Percentiles rank a stretch among this genome's conserved stretches.
phyloP scores from a whole-genome alignment of 768 basidiomycete species.

The Gelatoporia subvermispora region DNA sequence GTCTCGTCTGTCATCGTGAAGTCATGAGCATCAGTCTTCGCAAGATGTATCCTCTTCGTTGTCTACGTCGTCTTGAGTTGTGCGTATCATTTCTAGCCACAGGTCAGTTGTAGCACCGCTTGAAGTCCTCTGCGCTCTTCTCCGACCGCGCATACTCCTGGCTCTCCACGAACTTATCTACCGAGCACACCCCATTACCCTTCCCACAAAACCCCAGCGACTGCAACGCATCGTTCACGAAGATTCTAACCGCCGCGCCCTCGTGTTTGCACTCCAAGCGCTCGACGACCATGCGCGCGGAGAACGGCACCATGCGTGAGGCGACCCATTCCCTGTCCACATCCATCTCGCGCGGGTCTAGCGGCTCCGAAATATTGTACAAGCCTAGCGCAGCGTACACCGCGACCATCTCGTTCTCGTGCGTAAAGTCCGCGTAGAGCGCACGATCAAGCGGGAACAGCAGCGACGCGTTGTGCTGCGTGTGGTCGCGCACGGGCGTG shows the following conservation, averaged over 20 bases:
- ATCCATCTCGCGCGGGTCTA: constrained; percentile 6
- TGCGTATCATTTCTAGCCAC: too few species aligned
- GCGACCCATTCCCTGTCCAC: constrained; percentile 43
- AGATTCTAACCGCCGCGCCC: constrained; percentile 54
- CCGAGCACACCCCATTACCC: constrained; percentile 53
- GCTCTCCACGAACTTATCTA: constrained; percentile 64
- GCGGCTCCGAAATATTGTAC: constrained; percentile 20
- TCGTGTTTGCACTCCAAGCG: constrained; percentile 43
- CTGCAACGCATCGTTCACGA: constrained; percentile 73
- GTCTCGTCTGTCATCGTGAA: too few species aligned
- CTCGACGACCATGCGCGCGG: constrained; percentile 70
- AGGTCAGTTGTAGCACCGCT: too few species aligned
- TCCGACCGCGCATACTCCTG: constrained; percentile 40
- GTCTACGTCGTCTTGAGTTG: too few species aligned
- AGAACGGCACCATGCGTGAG: constrained; percentile 68
- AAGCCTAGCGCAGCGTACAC: constrained; percentile 61
- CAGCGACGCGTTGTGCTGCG: constrained; percentile 74
- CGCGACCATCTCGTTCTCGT: constrained; percentile 82
- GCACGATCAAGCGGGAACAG: constrained; percentile 70
- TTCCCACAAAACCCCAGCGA: constrained; percentile 60
- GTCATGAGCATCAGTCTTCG: too few species aligned
- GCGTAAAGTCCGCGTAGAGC: constrained; percentile 73
- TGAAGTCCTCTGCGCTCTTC: too few species aligned
- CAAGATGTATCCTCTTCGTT: too few species aligned
- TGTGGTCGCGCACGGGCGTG: constrained; percentile 56